These are phyloP conservation scores for Metschnikowia amazonensis DNA, from an alignment of 805 yeast genomes.

Conservation along the genomic window DNA sequence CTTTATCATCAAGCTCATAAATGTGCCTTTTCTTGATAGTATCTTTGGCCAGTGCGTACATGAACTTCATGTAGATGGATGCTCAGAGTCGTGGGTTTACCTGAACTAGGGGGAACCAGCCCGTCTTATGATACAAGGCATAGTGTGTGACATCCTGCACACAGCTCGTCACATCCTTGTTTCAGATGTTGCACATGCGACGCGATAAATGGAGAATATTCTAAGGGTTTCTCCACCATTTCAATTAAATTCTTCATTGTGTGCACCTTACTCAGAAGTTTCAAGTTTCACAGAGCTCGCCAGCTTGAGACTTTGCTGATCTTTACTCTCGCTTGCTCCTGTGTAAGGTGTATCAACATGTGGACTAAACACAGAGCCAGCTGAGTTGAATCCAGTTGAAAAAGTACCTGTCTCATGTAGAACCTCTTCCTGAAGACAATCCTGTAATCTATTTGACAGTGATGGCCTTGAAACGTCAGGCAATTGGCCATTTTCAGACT, in stretches of 20 bases:
- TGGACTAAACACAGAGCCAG: constrained; percentile 3
- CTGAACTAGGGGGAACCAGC: not conserved
- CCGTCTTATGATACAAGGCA: not conserved
- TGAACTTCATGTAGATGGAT: constrained; percentile 10
- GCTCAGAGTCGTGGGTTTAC: not conserved
- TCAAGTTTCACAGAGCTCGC: not conserved
- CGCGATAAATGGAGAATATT: not conserved
- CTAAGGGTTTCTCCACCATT: not conserved
- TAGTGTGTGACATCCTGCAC: not conserved
- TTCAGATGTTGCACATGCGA: not conserved
- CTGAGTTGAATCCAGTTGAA: constrained; percentile 2
- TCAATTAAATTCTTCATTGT: not conserved
- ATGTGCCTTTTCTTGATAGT: constrained; percentile 11
- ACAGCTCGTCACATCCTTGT: not conserved
- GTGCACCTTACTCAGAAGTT: not conserved
- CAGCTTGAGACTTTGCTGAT: not conserved
- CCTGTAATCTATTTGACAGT: not conserved
- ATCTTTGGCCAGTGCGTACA: constrained; percentile 11
- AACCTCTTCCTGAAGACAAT: not conserved
- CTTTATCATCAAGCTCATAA: constrained; percentile 10
- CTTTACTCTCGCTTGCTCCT: not conserved
- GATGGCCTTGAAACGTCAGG: not conserved
- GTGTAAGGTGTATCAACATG: not conserved
- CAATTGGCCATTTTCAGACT: constrained; percentile 8
- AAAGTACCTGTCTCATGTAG: not conserved